Base-by-base conservation (phyloP, 2,329 filamentous ascomycete species). In the Byssochlamys sp. region DNA sequence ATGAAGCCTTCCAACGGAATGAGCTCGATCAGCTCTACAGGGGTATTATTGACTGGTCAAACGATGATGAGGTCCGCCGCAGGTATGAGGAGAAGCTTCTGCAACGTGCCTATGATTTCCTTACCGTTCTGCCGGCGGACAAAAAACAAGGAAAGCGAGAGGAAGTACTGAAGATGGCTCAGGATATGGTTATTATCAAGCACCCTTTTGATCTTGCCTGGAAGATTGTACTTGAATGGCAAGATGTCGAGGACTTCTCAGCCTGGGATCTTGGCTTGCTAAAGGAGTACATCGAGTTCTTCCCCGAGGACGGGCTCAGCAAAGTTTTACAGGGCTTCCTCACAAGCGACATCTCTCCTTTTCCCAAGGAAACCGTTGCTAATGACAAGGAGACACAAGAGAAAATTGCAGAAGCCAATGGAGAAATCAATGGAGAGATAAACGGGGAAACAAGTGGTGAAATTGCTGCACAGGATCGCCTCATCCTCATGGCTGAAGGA, bases 151-250 rank as follows among this genome's bases (percentile, higher is more conserved):
- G 78, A 19, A 91, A 95, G 71, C 82, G 89, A 27, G 77, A 84
- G 35, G 85, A 88, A 61, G 87, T 96, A 0, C 75, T 88, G 66
- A 86, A 88, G 59, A 77, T 94, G 55, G 91, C 92, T 0, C 84
- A 86, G 61, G 94, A 92, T 60, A 96, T 99, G 89, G 92, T 99
- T 60, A 89, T 96, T 59, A 94, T 99, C 70, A 91, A 92, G 65
- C 91, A 97, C 65, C 89, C 90, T 0, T 96, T 87, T 73, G 84
- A 87, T 61, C 80, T 95, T 14, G 94, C 94, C 0, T 99, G 95
- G 95, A 87, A 90, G 65, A 87, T 96, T 60, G 82, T 88, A 29
- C 79, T 99, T 58, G 90, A 97, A 68, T 97, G 92, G 89, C 83
- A 88, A 63, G 91, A 96, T 71, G 77, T 84, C 49, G 85, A 89